Conservation (phyloP, 2,329 filamentous ascomycete species). For the Cladophialophora bantiana region DNA sequence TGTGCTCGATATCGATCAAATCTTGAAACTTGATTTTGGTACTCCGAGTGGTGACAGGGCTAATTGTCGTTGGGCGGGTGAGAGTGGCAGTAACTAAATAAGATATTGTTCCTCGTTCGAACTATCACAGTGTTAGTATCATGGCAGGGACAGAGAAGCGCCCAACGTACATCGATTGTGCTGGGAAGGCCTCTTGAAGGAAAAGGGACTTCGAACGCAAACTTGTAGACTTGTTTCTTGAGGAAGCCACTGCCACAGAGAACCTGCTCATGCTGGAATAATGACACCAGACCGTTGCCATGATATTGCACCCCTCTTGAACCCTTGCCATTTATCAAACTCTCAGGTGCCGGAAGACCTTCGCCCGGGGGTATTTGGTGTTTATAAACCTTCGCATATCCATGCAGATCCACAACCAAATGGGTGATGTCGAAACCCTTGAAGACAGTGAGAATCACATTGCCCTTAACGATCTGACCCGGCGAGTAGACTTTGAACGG, state of each 20-base stretch:
- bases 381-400: conserved; percentile 70
- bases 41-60: conserved; percentile 79
- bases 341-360: conserved; percentile 56
- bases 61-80: conserved; percentile 85
- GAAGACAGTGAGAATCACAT: conserved; percentile 65
- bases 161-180: conserved; percentile 82
- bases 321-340: conserved; percentile 62
- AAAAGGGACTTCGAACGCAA: conserved; percentile 69
- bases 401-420: conserved; percentile 68
- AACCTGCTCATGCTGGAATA: conserved; percentile 71
- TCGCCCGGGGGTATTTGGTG: conserved; percentile 65
- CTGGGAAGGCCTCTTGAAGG: conserved; percentile 70
- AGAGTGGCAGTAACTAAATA: conserved; percentile 91
- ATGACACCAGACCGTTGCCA: conserved; percentile 68
- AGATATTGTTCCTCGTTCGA: conserved; percentile 90
- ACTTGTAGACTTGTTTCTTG: conserved; percentile 69
- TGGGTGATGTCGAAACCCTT: conserved; percentile 70
- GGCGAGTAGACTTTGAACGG: conserved; percentile 68
- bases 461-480: conserved; percentile 67
- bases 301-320: conserved; percentile 62
- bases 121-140: conserved; percentile 62
- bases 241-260: conserved; percentile 70
- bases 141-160: conserved; percentile 31
- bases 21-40: conserved; percentile 81
- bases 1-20: conserved; percentile 79